Evolutionary conservation across 2,329 filamentous ascomycete species (phyloP), one percentile per base, ranked within the genome.

Genomic region (Colletotrichum scovillei): DNA sequence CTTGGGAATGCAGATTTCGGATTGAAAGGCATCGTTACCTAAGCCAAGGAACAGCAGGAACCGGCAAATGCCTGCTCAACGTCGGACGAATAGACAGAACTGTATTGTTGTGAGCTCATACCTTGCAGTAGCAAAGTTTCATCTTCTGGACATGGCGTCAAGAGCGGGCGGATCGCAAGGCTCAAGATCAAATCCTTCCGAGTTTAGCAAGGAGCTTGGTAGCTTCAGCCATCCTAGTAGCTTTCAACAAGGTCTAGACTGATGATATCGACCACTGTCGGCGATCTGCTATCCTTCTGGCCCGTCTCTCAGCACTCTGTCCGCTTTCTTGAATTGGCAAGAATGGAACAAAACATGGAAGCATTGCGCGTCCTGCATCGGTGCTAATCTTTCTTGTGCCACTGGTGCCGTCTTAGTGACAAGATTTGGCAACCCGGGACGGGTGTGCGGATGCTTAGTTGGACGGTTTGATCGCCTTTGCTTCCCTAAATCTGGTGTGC

Each of bases 291-390:
- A 32, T 63, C 22, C 9, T 9, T 56, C 49, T 19, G 22, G n/a
- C 22, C 16, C 32, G 52, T 56, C 11, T n/a, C 1, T 30, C 52
- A 42, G 28, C 28, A 35, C 22, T 30, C 30, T 32, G 35, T 14
- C 11, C 32, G 35, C 32, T 38, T 42, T 14, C 22, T 55, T 2
- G 5, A 14, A 30, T 24, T n/a, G 16, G 14, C 11, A 42, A 6
- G 7, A 16, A 62, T 58, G 59, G 55, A 38, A 64, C 53, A 32
- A 56, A 55, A 53, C 19, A 35, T 52, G 59, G 26, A 64, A 70
- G 55, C 60, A 73, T 70, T 73, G 70, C 70, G 70, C 35, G 70
- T 67, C 67, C 60, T 72, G 63, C 62, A 30, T 63, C 56, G 56
- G 67, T 73, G 71, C 62, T 62, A 28, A 67, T 67, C 38, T 19